Percentiles rank a stretch among this genome's conserved stretches.
phyloP scores from a whole-genome alignment of 306 rosid genomes.

The Cercis canadensis region DNA sequence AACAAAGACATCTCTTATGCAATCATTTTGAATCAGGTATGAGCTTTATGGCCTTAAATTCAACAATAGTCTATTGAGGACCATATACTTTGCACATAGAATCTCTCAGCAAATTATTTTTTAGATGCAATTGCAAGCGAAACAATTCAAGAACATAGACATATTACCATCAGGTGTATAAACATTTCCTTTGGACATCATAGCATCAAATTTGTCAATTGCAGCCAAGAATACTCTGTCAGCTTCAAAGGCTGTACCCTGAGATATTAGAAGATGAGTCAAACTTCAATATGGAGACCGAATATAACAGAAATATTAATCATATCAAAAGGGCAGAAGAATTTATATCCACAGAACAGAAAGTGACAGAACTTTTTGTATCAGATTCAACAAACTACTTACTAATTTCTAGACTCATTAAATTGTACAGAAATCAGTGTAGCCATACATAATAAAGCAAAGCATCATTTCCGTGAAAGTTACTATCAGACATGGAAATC shows the following conservation, averaged over 20 bases:
- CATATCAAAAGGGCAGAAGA: constrained; percentile 34
- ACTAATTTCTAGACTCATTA: constrained; percentile 33
- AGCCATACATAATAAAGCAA: constrained; percentile 27
- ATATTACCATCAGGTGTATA: constrained; percentile 86
- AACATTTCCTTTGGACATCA: constrained; percentile 85
- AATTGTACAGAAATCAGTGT: not conserved
- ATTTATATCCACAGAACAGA: constrained; percentile 32
- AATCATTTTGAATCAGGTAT: constrained; percentile 9
- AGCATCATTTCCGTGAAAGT: constrained; percentile 1
- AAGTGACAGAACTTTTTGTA: constrained; percentile 24
- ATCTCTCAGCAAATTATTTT: constrained; percentile 22
- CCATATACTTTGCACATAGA: not conserved
- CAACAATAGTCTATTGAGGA: constrained; percentile 17
- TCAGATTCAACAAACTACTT: constrained; percentile 26
- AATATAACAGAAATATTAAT: constrained; percentile 17
- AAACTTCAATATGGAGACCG: constrained; percentile 29
- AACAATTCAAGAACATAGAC: constrained; percentile 23
- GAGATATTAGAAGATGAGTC: constrained; percentile 41
- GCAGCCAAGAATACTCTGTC: constrained; percentile 96
- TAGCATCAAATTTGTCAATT: constrained; percentile 92
- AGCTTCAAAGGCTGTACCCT: constrained; percentile 92
- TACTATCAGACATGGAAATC: not conserved
- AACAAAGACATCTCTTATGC: constrained; percentile 18
- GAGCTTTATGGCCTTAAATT: constrained; percentile 21
- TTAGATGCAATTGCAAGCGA: constrained; percentile 14